A percentile compares a stretch with the other conserved stretches of the same genome.
Evolutionary conservation across 257 asterid species (phyloP).

Genomic region (Salvia rosmarinus): DNA sequence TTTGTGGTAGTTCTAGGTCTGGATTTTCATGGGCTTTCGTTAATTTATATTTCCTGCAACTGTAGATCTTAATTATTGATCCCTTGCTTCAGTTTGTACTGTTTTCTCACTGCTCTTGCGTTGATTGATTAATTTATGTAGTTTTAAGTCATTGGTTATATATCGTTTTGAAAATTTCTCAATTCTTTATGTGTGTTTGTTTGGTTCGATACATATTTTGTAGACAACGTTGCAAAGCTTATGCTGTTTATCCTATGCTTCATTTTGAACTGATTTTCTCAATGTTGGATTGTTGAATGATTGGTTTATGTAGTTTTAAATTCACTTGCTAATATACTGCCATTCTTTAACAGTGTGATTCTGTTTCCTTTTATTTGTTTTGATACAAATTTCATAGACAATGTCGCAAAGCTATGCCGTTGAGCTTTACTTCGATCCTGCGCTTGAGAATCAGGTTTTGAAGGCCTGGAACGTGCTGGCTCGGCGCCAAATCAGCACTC

Average conservation of each 20-base stretch:
- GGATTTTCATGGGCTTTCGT: conserved; percentile 22
- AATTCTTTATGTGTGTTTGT: neutral
- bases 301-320: neutral
- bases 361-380: neutral
- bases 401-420: conserved; percentile 88
- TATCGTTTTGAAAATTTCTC: neutral
- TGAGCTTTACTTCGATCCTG: conserved; percentile 94
- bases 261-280: neutral
- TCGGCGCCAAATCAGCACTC: conserved; percentile 80
- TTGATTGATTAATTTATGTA: neutral
- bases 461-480: conserved; percentile 88
- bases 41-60: neutral
- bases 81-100: neutral
- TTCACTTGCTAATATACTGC: conserved; percentile 1
- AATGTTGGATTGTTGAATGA: neutral
- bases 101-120: neutral
- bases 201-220: conserved; percentile 10
- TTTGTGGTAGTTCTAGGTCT: neutral
- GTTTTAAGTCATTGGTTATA: neutral
- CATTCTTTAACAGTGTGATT: neutral
- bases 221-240: conserved; percentile 77
- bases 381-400: conserved; percentile 39
- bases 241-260: conserved; percentile 52
- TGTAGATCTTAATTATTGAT: conserved; percentile 30
- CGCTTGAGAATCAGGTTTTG: conserved; percentile 78